Evolutionary conservation across 2,329 filamentous ascomycete species (phyloP).

Genomic region (Chaetomium olivaceum): DNA sequence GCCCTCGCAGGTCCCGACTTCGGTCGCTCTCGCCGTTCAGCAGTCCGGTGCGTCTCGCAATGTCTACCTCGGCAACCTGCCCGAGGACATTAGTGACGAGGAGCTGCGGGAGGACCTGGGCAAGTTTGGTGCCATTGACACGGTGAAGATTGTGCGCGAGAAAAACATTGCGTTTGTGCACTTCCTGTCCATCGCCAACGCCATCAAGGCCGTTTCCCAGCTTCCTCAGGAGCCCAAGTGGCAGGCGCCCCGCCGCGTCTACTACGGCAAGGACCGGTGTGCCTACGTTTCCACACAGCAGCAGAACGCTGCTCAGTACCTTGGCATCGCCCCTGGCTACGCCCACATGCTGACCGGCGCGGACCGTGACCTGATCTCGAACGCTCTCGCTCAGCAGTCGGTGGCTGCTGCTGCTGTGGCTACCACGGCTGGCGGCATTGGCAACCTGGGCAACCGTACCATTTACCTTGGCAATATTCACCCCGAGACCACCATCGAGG

Average conservation of each 20-base stretch:
- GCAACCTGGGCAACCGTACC: slow-evolving; percentile 95
- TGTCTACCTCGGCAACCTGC: slow-evolving; percentile 91
- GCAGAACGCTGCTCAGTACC: slow-evolving; percentile 96
- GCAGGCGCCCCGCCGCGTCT: slow-evolving; percentile 92
- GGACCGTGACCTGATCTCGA: slow-evolving; percentile 95
- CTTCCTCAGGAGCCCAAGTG: slow-evolving; percentile 95
- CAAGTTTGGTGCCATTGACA: slow-evolving; percentile 96
- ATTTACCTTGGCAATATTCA: slow-evolving; percentile 99
- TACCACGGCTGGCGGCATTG: slow-evolving; percentile 93
- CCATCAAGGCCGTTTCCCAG: slow-evolving; percentile 96
- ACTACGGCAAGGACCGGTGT: slow-evolving; percentile 98
- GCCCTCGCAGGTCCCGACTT: slow-evolving; percentile 95
- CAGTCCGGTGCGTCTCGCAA: slow-evolving; percentile 96
- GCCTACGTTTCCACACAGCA: slow-evolving; percentile 99
- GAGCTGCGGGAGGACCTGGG: slow-evolving; percentile 91
- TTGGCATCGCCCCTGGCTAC: slow-evolving; percentile 95
- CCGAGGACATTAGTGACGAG: slow-evolving; percentile 87
- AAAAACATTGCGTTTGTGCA: slow-evolving; percentile 98
- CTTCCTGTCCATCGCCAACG: slow-evolving; percentile 95
- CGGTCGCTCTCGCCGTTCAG: slow-evolving; percentile 94
- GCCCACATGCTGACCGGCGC: slow-evolving; percentile 95
- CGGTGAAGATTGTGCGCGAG: slow-evolving; percentile 95
- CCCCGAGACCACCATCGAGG: slow-evolving; percentile 97
- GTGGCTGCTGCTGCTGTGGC: slow-evolving; percentile 95
- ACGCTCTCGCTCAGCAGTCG: slow-evolving; percentile 93